Base-by-base conservation (phyloP, 306 rosid species). In the Hippophae gyantsensis region DNA sequence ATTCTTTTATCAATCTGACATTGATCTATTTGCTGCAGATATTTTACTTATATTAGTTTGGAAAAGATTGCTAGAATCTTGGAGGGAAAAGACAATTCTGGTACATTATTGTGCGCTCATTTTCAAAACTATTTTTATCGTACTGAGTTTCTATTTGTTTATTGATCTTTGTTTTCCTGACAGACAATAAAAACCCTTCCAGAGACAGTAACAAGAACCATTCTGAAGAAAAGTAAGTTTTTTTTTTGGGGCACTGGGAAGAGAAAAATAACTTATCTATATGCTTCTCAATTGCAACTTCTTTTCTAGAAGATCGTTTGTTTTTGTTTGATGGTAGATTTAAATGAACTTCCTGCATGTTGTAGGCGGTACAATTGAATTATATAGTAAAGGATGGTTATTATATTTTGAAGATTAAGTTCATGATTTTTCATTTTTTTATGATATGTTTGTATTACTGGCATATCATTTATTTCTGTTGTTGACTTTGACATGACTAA, bases 1-100 rank as follows among this genome's bases (percentile, higher is more conserved):
- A 2, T 32, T 32, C 38, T 32, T 32, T 32, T 32, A 32, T 2
- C 38, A 32, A 32, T 49, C 14, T 43, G 18, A 44, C 40, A 5
- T 43, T 13, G 6, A 51, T 18, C 54, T 75, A 43, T 63, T 66
- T 76, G 56, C 40, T 63, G 68, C 85, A 88, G 99, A 48, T 92
- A 88, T 66, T 92, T 85, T 84, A 88, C 96, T 13, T 83, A 73
- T 77, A 82, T 85, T 71, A 82, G 96, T 72, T 56, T 92, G 59
- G 88, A 79, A 62, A 82, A 82, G 50, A 69, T 92, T 13, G 58
- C 80, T 43, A 84, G 49, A 67, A 86, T 72, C 49, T 60, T 88
- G 68, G 81, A 84, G 60, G 78, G 70, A 50, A 83, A 80, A 41
- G 70, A 63, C 67, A 52, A 57, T 53, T 66, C 87, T 44, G 96